A percentile compares a stretch with the other conserved stretches of the same genome.
phyloP scores from a whole-genome alignment of 2,329 filamentous ascomycete genomes.

The Botrytis tulipae region DNA sequence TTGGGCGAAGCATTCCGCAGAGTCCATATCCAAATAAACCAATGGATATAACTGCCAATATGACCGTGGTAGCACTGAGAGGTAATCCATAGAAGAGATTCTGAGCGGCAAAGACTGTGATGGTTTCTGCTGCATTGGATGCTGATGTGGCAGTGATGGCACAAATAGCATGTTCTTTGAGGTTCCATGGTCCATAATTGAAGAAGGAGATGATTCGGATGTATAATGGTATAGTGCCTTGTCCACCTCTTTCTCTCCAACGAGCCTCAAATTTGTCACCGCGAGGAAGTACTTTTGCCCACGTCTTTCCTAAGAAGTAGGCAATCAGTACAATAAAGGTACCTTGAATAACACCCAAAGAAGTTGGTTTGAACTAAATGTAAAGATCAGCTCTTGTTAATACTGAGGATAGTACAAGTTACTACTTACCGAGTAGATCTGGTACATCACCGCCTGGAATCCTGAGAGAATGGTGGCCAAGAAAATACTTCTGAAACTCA shows the following conservation, averaged over 20 bases:
- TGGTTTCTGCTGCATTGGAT: conserved; percentile 47
- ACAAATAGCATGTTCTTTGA: conserved; percentile 57
- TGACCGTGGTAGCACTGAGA: conserved; percentile 42
- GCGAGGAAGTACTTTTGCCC: conserved; percentile 49
- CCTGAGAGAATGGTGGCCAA: conserved; percentile 49
- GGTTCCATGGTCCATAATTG: conserved; percentile 51
- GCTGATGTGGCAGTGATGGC: conserved; percentile 54
- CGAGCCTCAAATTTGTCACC: conserved; percentile 49
- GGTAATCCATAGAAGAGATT: conserved; percentile 47
- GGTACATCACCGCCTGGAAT: conserved; percentile 55
- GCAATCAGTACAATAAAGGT: conserved; percentile 58
- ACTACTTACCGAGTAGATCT: conserved; percentile 51
- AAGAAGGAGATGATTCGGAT: conserved; percentile 46
- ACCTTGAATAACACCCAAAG: conserved; percentile 45
- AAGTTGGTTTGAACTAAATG: conserved; percentile 52
- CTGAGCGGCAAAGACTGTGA: conserved; percentile 47
- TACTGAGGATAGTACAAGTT: neutral
- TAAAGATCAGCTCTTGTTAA: neutral
- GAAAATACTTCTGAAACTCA: conserved; percentile 54
- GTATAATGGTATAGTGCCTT: conserved; percentile 44
- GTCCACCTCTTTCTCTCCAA: conserved; percentile 46
- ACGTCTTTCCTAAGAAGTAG: conserved; percentile 53
- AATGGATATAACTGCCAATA: conserved; percentile 49
- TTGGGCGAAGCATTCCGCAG: conserved; percentile 47
- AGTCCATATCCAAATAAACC: conserved; percentile 51